Evolutionary conservation across 1,284 basidiomycete species (phyloP).

Genomic region (Cystobasidiaceae sp.): DNA sequence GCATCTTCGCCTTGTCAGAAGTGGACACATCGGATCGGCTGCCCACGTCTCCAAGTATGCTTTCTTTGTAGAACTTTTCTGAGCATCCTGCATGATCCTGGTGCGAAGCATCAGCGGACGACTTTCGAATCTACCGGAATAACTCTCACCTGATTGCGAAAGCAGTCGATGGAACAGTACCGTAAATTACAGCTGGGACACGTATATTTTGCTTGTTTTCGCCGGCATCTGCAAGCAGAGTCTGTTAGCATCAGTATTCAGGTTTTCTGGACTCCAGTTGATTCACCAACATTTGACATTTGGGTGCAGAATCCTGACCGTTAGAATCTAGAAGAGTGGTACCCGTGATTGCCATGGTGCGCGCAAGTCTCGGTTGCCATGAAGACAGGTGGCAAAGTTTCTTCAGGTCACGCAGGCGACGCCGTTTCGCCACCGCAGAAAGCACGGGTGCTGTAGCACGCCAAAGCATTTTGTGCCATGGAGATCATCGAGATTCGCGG

Average conservation of each 20-base stretch:
- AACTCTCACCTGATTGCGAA: conserved; percentile 50
- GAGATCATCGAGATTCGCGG: too few species aligned
- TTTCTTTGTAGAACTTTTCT: conserved; percentile 26
- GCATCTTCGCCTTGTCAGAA: conserved; percentile 9
- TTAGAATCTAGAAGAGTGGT: too few species aligned
- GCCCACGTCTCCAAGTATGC: conserved; percentile 13
- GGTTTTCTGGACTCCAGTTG: not conserved
- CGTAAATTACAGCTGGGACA: conserved; percentile 71
- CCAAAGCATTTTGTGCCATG: too few species aligned
- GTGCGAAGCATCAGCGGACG: too few species aligned
- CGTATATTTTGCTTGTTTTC: conserved; percentile 68
- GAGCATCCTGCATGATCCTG: conserved; percentile 24
- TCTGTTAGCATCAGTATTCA: not conserved
- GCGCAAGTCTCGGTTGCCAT: too few species aligned
- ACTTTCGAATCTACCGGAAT: too few species aligned
- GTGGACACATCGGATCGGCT: conserved; percentile 17
- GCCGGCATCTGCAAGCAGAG: conserved; percentile 56
- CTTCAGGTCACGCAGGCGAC: too few species aligned
- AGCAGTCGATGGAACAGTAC: conserved; percentile 72
- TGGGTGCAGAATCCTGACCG: not conserved
- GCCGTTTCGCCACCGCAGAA: too few species aligned
- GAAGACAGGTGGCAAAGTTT: too few species aligned
- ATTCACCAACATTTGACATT: conserved; percentile 22
- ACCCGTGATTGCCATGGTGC: too few species aligned
- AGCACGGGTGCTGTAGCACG: too few species aligned